These are phyloP conservation scores for Solanum piurae DNA, from an alignment of 257 asterid genomes.

Conservation along the genomic window DNA sequence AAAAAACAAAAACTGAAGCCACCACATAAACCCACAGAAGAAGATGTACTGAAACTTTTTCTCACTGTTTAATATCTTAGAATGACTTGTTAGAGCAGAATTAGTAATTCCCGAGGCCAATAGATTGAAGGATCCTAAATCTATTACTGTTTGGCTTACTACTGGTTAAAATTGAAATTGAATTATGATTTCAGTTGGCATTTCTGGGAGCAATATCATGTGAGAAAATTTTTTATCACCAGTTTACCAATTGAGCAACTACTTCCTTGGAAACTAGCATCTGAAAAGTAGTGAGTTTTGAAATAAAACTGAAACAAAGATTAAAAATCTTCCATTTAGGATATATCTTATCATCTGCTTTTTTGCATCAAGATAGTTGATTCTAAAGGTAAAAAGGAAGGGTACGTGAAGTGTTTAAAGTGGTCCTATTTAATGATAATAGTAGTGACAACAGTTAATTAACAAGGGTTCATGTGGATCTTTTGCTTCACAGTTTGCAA, in stretches of 20 bases:
- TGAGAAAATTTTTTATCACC: not conserved
- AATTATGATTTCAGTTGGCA: not conserved
- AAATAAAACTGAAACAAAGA: not conserved
- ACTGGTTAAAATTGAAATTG: not conserved
- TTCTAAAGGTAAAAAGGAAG: not conserved
- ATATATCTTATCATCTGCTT: not conserved
- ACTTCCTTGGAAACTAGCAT: not conserved
- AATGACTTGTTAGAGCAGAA: not conserved
- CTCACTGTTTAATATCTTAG: not conserved
- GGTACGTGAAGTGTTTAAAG: not conserved
- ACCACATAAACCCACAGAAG: not conserved
- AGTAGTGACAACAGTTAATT: not conserved
- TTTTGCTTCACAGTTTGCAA: not conserved
- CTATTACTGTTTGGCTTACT: not conserved
- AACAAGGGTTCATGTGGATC: not conserved
- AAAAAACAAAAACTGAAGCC: constrained; percentile 24
- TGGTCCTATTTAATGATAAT: not conserved
- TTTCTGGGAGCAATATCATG: not conserved
- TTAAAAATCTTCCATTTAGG: not conserved
- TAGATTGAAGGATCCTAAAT: not conserved
- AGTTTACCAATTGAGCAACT: not conserved
- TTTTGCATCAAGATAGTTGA: not conserved
- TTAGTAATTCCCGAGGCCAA: not conserved
- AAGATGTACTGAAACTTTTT: not conserved
- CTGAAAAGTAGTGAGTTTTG: not conserved